Evolutionary conservation across 495 filamentous ascomycete genomes (phyloP).

Genomic region (Neurospora terricola): DNA sequence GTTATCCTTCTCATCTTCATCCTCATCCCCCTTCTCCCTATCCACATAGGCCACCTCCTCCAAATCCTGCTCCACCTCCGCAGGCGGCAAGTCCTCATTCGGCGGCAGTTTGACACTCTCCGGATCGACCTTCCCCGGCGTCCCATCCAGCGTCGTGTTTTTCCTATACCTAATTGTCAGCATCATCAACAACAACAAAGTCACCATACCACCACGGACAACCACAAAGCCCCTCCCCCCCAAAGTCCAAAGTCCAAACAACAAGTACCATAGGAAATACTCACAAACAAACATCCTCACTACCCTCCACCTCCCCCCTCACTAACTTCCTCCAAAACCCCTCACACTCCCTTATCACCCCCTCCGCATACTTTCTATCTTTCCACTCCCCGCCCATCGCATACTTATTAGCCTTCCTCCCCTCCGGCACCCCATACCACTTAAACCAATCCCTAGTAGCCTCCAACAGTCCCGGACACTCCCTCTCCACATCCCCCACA

Average conservation of each 20-base stretch:
- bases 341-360: conserved; percentile 9
- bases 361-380: conserved; percentile 5
- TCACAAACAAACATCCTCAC: conserved; percentile 8
- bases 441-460: conserved; percentile 20
- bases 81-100: conserved; percentile 13
- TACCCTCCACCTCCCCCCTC: conserved; percentile 7
- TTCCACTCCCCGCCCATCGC: conserved; percentile 9
- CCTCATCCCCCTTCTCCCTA: not conserved
- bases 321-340: conserved; percentile 14
- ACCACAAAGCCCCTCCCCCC: too few relatives aligned
- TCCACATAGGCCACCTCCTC: conserved; percentile 7
- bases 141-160: conserved; percentile 16
- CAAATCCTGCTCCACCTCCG: conserved; percentile 7
- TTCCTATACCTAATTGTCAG: conserved; percentile 5
- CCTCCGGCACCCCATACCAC: conserved; percentile 17
- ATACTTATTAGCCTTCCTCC: conserved; percentile 6
- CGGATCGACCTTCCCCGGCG: conserved; percentile 16
- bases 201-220: too few relatives aligned
- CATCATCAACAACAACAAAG: not conserved
- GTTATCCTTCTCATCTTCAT: not conserved
- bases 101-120: conserved; percentile 9
- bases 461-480: conserved; percentile 18
- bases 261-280: not conserved
- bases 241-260: too few relatives aligned
- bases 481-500: conserved; percentile 16